Evolutionary conservation across 768 basidiomycete genomes (phyloP).

Genomic region (Chlorophyllum brunneum): DNA sequence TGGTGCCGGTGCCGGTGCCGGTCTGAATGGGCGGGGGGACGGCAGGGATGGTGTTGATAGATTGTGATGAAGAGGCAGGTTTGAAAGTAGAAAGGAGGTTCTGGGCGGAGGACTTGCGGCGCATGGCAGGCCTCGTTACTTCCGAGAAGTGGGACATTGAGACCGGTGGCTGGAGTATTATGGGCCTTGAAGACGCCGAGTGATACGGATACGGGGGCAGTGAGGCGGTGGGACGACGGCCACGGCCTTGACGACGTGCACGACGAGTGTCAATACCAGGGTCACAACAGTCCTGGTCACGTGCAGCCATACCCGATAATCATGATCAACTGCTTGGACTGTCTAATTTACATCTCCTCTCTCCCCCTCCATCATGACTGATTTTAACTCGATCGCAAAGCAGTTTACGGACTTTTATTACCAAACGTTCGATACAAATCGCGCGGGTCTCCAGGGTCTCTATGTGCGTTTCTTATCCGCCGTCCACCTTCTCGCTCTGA

Average conservation of each 20-base stretch:
- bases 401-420: conserved; percentile 88
- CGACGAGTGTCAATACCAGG: conserved; percentile 9
- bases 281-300: conserved; percentile 6
- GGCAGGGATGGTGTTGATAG: conserved; percentile 30
- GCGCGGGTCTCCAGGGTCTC: conserved; percentile 52
- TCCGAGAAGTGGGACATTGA: conserved; percentile 36
- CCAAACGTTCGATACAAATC: conserved; percentile 63
- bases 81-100: conserved; percentile 81
- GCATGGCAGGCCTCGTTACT: conserved; percentile 57
- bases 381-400: conserved; percentile 69
- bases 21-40: conserved; percentile 26
- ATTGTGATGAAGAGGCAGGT: conserved; percentile 24
- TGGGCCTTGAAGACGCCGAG: neutral
- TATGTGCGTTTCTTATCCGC: conserved; percentile 59
- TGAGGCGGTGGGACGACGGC: neutral
- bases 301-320: conserved; percentile 8
- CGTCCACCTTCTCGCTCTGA: conserved; percentile 14
- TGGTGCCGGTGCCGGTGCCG: conserved; percentile 28
- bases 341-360: conserved; percentile 14
- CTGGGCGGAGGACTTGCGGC: conserved; percentile 83
- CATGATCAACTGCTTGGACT: conserved; percentile 10
- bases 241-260: conserved; percentile 10
- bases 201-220: neutral
- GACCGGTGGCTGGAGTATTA: neutral
- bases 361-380: conserved; percentile 39